These are phyloP conservation scores for Solanum raphanifolium DNA, from an alignment of 257 asterid species.

Conservation along the genomic window DNA sequence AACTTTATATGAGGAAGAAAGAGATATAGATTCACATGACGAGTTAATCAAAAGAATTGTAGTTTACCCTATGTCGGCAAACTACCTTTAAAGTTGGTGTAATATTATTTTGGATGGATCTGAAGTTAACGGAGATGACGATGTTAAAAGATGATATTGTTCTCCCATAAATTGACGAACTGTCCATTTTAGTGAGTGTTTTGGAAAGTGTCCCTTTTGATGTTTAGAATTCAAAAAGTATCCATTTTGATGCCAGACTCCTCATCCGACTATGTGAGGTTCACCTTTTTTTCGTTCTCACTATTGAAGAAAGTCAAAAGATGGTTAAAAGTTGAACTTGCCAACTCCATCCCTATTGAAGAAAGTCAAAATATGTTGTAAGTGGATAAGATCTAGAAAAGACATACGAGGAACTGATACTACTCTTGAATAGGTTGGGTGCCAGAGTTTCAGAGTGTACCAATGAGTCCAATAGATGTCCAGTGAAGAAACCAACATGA, in stretches of 20 bases:
- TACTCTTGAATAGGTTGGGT: no score
- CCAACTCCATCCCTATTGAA: background rate
- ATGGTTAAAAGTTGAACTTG: background rate
- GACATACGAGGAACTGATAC: no score
- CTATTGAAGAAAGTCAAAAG: background rate
- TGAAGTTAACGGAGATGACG: background rate
- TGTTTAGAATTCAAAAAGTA: no score
- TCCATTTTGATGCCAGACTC: background rate
- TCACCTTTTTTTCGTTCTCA: background rate
- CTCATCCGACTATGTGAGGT: background rate
- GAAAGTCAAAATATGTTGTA: no score
- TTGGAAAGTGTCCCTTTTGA: no score
- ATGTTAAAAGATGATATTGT: no score
- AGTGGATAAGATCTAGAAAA: no score
- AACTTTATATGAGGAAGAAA: background rate
- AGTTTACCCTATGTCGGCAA: no score
- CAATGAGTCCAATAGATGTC: no score
- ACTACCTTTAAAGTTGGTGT: background rate
- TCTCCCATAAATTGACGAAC: background rate
- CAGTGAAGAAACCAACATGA: no score
- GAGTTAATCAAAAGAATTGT: background rate
- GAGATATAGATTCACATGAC: background rate
- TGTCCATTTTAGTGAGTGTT: background rate
- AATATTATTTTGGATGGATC: background rate
- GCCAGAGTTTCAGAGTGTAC: no score